phyloP scores from a whole-genome alignment of 1,139 yeast species.

The Cylindricascospora bacillispora region DNA sequence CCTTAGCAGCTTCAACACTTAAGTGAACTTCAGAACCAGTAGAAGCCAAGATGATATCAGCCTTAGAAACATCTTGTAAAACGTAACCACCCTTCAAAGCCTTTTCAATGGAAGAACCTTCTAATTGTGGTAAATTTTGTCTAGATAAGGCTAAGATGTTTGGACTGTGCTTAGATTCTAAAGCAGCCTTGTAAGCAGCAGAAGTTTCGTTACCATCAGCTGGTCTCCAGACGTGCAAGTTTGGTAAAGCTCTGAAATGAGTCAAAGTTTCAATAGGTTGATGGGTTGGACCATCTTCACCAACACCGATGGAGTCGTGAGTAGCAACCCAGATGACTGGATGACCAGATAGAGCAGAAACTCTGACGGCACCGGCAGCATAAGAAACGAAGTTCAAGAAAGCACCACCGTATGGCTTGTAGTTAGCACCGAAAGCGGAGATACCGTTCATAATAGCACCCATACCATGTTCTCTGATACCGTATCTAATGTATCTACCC shows the following conservation, averaged over 20 bases:
- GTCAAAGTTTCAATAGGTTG: slow-evolving; percentile 99
- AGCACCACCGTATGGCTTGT: slow-evolving; percentile 93
- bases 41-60: slow-evolving; percentile 72
- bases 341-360: slow-evolving; percentile 86
- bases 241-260: slow-evolving; percentile 95
- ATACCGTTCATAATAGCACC: slow-evolving; percentile 99
- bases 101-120: slow-evolving; percentile 83
- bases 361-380: slow-evolving; percentile 95
- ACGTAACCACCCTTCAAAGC: slow-evolving; percentile 95
- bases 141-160: slow-evolving; percentile 87
- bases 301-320: slow-evolving; percentile 97
- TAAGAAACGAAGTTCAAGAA: slow-evolving; percentile 97
- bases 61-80: slow-evolving; percentile 43
- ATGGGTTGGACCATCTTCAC: slow-evolving; percentile 99
- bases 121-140: slow-evolving; percentile 95
- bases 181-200: slow-evolving; percentile 83
- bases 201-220: slow-evolving; percentile 99
- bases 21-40: slow-evolving; percentile 95
- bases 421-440: slow-evolving; percentile 87
- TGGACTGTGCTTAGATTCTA: slow-evolving; percentile 66
- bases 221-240: slow-evolving; percentile 96
- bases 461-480: slow-evolving; percentile 99
- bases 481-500: slow-evolving; percentile 95
- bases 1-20: slow-evolving; percentile 70
- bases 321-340: slow-evolving; percentile 97